Conservation (phyloP, 306 rosid species). For the Prunus mongolica region DNA sequence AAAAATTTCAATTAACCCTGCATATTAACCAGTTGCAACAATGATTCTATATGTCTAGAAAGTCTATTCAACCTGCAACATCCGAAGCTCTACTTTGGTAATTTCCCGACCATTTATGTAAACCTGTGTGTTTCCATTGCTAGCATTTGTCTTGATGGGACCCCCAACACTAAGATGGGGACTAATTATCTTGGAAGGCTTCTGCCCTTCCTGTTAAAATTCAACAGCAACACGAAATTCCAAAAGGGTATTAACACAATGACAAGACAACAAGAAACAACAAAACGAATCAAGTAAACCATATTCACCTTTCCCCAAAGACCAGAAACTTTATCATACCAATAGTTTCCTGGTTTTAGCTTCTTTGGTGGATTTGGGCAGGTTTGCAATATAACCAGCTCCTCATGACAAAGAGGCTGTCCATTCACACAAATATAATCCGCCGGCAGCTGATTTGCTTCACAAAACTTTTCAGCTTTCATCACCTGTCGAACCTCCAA, state of each 20-base stretch:
- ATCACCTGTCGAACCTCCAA: conserved; percentile 82
- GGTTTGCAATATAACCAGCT: conserved; percentile 56
- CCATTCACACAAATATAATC: conserved; percentile 81
- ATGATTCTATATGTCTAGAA: conserved; percentile 14
- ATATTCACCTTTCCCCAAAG: conserved; percentile 97
- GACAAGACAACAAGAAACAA: neutral
- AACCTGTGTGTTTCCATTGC: conserved; percentile 91
- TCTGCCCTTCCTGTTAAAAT: conserved; percentile 81
- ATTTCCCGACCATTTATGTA: conserved; percentile 95
- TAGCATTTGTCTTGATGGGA: conserved; percentile 71
- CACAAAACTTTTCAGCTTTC: conserved; percentile 84
- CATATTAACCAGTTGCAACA: conserved; percentile 14
- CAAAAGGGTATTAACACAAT: conserved; percentile 11
- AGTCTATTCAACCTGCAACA: conserved; percentile 73
- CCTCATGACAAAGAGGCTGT: conserved; percentile 69
- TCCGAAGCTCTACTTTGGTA: conserved; percentile 89
- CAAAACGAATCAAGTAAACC: conserved; percentile 3
- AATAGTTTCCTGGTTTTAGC: conserved; percentile 90
- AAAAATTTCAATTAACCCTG: conserved; percentile 2
- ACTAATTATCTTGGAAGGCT: conserved; percentile 81
- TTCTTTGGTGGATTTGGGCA: conserved; percentile 85
- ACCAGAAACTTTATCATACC: conserved; percentile 99
- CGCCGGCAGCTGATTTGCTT: conserved; percentile 88
- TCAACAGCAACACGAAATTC: conserved; percentile 22
- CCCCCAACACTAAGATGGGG: conserved; percentile 92